Conservation (phyloP, 192 early-diverging fungal genomes). For the Martensiomyces pterosporus region DNA sequence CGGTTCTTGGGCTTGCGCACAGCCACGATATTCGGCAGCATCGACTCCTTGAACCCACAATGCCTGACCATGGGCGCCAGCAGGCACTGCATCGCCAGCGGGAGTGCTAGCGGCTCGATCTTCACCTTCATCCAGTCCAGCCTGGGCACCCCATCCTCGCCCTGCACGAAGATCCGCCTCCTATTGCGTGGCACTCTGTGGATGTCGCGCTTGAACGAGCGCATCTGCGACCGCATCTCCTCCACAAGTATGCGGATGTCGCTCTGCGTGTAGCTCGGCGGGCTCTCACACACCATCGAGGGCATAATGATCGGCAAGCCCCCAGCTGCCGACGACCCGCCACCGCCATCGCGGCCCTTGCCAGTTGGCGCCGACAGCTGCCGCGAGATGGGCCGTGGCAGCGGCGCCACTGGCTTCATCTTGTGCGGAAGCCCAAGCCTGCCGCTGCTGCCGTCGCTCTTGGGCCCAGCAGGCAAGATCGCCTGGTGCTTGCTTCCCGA, state of each 20-base stretch:
- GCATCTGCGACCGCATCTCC: constrained; percentile 34
- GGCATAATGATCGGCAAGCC: constrained; percentile 14
- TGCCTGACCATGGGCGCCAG: constrained; percentile 25
- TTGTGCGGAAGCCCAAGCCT: constrained; percentile 8
- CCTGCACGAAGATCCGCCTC: constrained; percentile 41
- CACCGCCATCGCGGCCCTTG: neutral
- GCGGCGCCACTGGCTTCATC: constrained; percentile 21
- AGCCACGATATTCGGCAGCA: constrained; percentile 43
- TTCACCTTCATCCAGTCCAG: constrained; percentile 40
- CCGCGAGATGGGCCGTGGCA: constrained; percentile 15
- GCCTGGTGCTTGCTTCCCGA: constrained; percentile 21
- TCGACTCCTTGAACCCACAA: constrained; percentile 30
- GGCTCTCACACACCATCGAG: neutral
- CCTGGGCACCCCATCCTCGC: constrained; percentile 40
- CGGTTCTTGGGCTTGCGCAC: constrained; percentile 52
- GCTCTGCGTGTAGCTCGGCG: constrained; percentile 19
- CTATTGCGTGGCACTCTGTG: constrained; percentile 39
- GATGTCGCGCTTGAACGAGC: constrained; percentile 38
- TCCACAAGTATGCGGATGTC: constrained; percentile 26
- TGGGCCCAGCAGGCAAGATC: constrained; percentile 1
- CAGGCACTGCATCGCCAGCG: constrained; percentile 28
- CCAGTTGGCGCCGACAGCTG: neutral
- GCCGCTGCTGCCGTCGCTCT: constrained; percentile 1
- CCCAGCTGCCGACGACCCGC: neutral
- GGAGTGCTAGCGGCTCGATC: constrained; percentile 29